phyloP scores from a whole-genome alignment of 768 basidiomycete species.

The Hygrocybe coccinea region DNA sequence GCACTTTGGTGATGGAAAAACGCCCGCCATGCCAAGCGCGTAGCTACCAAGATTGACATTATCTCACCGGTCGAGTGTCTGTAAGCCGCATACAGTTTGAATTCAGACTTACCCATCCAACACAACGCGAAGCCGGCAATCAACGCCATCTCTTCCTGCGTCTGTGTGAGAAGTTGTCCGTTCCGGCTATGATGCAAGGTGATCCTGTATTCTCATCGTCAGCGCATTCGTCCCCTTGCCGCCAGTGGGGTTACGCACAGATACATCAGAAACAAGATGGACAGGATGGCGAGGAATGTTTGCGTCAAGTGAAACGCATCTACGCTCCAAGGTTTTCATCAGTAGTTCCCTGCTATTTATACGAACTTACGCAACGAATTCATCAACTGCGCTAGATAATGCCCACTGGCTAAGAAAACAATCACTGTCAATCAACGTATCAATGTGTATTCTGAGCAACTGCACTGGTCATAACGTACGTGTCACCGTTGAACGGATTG shows the following conservation, averaged over 20 bases:
- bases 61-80: not conserved
- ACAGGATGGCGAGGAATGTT: constrained; percentile 65
- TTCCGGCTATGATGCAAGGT: constrained; percentile 61
- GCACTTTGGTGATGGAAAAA: constrained; percentile 27
- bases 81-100: not conserved
- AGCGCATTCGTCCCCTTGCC: not conserved
- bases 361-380: constrained; percentile 39
- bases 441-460: not conserved
- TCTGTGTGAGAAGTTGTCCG: constrained; percentile 58
- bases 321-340: constrained; percentile 21
- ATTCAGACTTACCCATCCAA: constrained; percentile 60
- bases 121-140: constrained; percentile 68
- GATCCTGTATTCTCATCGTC: constrained; percentile 39
- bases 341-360: not conserved
- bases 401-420: constrained; percentile 44
- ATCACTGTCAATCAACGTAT: constrained; percentile 33
- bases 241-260: constrained; percentile 43
- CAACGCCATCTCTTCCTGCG: constrained; percentile 69
- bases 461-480: constrained; percentile 25
- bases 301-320: constrained; percentile 66
- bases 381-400: constrained; percentile 48
- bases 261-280: constrained; percentile 58
- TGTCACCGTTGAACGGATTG: constrained; percentile 40
- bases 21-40: constrained; percentile 45
- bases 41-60: constrained; percentile 29